phyloP scores from a whole-genome alignment of 176 grass and related monocot genomes.

The Saccharum spontaneum region DNA sequence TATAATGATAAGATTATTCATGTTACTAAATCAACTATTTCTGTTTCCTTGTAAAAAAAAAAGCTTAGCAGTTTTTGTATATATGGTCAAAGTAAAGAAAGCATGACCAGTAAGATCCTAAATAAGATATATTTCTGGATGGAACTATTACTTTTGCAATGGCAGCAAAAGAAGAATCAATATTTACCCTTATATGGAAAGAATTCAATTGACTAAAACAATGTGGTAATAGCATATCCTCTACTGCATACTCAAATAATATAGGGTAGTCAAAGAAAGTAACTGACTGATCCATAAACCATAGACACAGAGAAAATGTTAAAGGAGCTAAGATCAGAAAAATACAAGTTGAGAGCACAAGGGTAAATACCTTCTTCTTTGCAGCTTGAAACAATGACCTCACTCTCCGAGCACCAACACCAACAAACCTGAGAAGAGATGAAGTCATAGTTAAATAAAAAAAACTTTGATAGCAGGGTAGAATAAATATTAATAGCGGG shows the following conservation, averaged over 20 bases:
- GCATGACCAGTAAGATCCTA: not conserved
- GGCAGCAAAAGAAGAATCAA: not conserved
- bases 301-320: not conserved
- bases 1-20: not conserved
- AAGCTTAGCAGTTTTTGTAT: not conserved
- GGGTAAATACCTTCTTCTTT: slow-evolving; percentile 81
- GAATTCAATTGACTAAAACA: slow-evolving; percentile 2
- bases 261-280: slow-evolving; percentile 3
- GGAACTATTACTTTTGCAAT: not conserved
- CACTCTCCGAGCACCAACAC: slow-evolving; percentile 93
- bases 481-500: not conserved
- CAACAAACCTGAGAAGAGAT: slow-evolving; percentile 86
- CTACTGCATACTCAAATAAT: not conserved
- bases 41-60: not conserved
- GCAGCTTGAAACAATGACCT: slow-evolving; percentile 97
- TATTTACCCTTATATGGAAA: not conserved
- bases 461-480: slow-evolving; percentile 2
- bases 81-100: not conserved
- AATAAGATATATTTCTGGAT: not conserved
- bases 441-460: slow-evolving; percentile 25
- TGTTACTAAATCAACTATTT: not conserved
- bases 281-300: not conserved
- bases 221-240: not conserved
- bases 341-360: slow-evolving; percentile 6
- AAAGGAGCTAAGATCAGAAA: not conserved